phyloP scores from a whole-genome alignment of 2,329 filamentous ascomycete genomes.

The Diplodia seriata region DNA sequence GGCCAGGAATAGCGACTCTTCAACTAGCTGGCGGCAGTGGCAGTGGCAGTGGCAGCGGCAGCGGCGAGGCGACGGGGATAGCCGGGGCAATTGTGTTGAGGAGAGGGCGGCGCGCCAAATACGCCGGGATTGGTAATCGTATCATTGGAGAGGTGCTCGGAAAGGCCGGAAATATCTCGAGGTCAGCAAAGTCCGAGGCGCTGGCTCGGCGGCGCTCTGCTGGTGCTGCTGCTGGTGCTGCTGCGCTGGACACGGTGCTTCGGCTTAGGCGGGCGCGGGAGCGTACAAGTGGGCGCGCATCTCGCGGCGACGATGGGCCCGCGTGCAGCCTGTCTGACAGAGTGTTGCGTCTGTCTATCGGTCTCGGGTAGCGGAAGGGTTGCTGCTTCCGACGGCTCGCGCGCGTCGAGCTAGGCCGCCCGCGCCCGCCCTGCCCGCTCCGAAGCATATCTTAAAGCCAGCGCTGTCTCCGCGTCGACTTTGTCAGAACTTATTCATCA shows the following conservation, averaged over 20 bases:
- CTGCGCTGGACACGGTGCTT: background rate
- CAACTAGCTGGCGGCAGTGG: too few species aligned
- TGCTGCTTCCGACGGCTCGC: slow-evolving; percentile 9
- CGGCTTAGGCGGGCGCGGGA: background rate
- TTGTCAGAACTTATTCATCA: slow-evolving; percentile 25
- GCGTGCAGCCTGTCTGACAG: slow-evolving; percentile 17
- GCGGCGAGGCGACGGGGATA: background rate
- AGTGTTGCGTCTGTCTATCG: background rate
- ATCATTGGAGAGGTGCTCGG: slow-evolving; percentile 18
- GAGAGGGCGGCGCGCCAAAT: background rate
- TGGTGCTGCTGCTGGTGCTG: background rate
- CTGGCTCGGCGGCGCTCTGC: background rate
- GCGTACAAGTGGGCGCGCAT: background rate
- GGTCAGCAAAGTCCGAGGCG: slow-evolving; percentile 24
- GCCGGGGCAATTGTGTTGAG: slow-evolving; percentile 2
- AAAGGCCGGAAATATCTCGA: slow-evolving; percentile 22
- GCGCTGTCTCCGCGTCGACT: slow-evolving; percentile 19
- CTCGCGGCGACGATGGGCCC: background rate
- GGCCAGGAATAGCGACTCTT: slow-evolving; percentile 14
- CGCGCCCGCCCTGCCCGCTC: background rate
- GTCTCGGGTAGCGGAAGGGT: slow-evolving; percentile 19
- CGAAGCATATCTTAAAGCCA: slow-evolving; percentile 26
- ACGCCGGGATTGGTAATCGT: slow-evolving; percentile 23
- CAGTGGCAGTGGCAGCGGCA: background rate
- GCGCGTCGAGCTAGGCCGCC: slow-evolving; percentile 6